Conservation (phyloP, 1,284 basidiomycete species). For the Malassezia dermatis region DNA sequence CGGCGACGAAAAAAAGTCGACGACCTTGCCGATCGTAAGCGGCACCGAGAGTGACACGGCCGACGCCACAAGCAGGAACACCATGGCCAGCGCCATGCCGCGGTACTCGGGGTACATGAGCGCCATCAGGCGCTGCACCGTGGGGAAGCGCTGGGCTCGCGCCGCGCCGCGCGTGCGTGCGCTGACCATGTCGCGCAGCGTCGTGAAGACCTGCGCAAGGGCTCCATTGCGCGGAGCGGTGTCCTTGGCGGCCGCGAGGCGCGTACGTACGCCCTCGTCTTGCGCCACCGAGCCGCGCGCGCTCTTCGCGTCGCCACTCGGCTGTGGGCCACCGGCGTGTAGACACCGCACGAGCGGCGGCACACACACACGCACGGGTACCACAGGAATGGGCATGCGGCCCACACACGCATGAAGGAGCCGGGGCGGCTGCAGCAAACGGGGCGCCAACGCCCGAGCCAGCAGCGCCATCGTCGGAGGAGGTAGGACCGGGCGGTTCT, state of each 20-base stretch:
- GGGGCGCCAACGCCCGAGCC: background rate
- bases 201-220: background rate
- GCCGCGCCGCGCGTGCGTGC: conserved; percentile 1
- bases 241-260: background rate
- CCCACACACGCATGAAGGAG: background rate
- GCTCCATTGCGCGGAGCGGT: background rate
- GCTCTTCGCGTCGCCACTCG: background rate
- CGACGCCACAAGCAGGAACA: conserved; percentile 47
- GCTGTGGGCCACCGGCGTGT: background rate
- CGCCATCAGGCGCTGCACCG: conserved; percentile 32
- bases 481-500: background rate
- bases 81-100: conserved; percentile 32
- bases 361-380: background rate
- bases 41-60: conserved; percentile 60
- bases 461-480: background rate
- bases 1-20: conserved; percentile 44
- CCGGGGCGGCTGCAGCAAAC: background rate
- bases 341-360: background rate
- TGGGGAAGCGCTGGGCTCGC: conserved; percentile 24
- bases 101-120: conserved; percentile 40
- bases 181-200: conserved; percentile 11
- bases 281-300: background rate
- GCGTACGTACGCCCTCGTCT: background rate
- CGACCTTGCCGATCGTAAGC: conserved; percentile 44
- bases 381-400: background rate